These are phyloP conservation scores for Neurospora sp. DNA, from an alignment of 2,329 filamentous ascomycete genomes.

Conservation along the genomic window DNA sequence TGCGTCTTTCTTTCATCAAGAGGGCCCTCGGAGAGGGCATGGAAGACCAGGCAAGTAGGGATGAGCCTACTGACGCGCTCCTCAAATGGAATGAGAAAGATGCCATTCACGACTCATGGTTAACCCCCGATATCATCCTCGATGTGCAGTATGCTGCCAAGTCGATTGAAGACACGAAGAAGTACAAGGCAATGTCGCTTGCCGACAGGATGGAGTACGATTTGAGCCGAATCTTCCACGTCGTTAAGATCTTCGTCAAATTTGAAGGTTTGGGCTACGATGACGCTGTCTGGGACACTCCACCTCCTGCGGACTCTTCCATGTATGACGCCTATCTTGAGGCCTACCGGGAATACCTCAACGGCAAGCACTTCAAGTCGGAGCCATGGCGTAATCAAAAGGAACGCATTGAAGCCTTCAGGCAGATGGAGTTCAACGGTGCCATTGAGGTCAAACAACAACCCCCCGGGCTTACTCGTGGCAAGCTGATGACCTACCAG, in stretches of 20 bases:
- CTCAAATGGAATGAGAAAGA: slow-evolving; percentile 64
- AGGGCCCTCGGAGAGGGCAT: slow-evolving; percentile 49
- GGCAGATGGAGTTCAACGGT: slow-evolving; percentile 53
- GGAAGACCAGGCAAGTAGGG: slow-evolving; percentile 9
- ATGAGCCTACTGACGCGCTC: slow-evolving; percentile 22
- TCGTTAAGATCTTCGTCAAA: slow-evolving; percentile 72
- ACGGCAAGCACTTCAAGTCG: slow-evolving; percentile 58
- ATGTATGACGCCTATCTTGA: slow-evolving; percentile 70
- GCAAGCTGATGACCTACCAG: slow-evolving; percentile 88
- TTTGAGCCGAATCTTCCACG: slow-evolving; percentile 58
- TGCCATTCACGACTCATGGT: slow-evolving; percentile 78
- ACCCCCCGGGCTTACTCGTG: slow-evolving; percentile 62
- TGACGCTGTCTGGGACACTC: slow-evolving; percentile 80
- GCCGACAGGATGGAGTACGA: slow-evolving; percentile 58
- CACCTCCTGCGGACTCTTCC: slow-evolving; percentile 57
- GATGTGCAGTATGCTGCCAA: slow-evolving; percentile 38
- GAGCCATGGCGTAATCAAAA: slow-evolving; percentile 50
- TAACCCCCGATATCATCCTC: slow-evolving; percentile 83
- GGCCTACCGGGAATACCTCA: slow-evolving; percentile 80
- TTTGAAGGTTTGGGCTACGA: slow-evolving; percentile 89
- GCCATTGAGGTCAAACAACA: slow-evolving; percentile 60
- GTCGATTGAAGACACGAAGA: slow-evolving; percentile 19
- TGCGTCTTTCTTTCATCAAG: slow-evolving; percentile 68
- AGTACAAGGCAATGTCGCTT: slow-evolving; percentile 38
- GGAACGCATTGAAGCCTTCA: slow-evolving; percentile 58